Conservation (phyloP, 1,284 basidiomycete genomes). For the Tylopilus sp. region DNA sequence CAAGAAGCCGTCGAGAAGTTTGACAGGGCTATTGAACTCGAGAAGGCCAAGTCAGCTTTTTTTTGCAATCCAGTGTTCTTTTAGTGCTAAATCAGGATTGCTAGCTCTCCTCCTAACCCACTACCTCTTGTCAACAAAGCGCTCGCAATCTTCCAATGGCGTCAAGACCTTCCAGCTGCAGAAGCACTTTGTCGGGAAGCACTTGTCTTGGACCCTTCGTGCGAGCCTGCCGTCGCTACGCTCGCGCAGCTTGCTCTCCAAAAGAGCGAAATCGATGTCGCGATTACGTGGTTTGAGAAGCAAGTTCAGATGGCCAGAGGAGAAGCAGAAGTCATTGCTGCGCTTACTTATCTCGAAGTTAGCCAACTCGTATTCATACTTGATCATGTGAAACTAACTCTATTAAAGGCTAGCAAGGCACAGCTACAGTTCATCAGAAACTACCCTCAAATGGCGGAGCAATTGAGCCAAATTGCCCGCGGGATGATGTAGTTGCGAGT, state of each 20-base stretch:
- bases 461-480: conserved; percentile 62
- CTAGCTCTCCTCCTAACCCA: conserved; percentile 76
- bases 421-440: conserved; percentile 82
- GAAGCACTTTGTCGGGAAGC: conserved; percentile 90
- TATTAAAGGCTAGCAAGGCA: conserved; percentile 71
- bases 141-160: conserved; percentile 94
- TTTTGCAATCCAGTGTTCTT: neutral
- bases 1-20: conserved; percentile 95
- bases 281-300: conserved; percentile 86
- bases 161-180: conserved; percentile 85
- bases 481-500: conserved; percentile 41
- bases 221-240: conserved; percentile 95
- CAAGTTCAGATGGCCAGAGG: conserved; percentile 89
- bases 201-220: conserved; percentile 86
- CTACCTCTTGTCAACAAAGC: conserved; percentile 97
- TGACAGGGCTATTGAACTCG: conserved; percentile 90
- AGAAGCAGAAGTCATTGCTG: conserved; percentile 88
- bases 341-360: conserved; percentile 87
- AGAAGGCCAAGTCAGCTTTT: conserved; percentile 72
- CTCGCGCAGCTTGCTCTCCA: conserved; percentile 93
- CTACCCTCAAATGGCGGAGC: conserved; percentile 82
- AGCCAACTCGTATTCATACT: conserved; percentile 32
- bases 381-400: conserved; percentile 14
- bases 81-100: conserved; percentile 11
- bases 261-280: conserved; percentile 88